A percentile compares a stretch with the other conserved stretches of the same genome.
Conservation (phyloP, 2,329 filamentous ascomycete genomes). For the Aspergillus persii region DNA sequence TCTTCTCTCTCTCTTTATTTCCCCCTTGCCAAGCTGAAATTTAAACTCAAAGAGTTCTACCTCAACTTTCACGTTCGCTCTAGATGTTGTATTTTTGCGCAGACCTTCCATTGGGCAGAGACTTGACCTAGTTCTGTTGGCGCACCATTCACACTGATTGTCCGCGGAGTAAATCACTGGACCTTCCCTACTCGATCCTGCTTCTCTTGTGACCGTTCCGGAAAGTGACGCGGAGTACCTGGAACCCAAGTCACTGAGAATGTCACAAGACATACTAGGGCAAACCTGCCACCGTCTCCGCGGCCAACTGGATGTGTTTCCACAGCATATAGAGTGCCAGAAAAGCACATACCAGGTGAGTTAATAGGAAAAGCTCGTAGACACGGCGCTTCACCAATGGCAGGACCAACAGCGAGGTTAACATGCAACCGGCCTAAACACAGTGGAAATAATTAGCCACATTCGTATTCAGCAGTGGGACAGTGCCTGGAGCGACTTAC, state of each 20-base stretch:
- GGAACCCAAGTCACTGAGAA: neutral
- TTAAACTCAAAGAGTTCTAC: conserved; percentile 22
- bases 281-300: neutral
- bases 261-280: neutral
- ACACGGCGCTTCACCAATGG: neutral
- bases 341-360: neutral
- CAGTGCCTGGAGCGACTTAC: neutral
- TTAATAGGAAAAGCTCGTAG: conserved; percentile 1
- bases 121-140: conserved; percentile 13
- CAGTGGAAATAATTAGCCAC: neutral
- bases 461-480: neutral
- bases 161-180: neutral
- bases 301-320: neutral
- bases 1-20: conserved; percentile 1
- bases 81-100: conserved; percentile 11
- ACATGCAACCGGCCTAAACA: neutral
- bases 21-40: conserved; percentile 22
- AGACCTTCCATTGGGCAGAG: conserved; percentile 9
- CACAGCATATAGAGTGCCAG: neutral
- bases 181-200: conserved; percentile 2
- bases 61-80: conserved; percentile 5
- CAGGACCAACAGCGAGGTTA: conserved; percentile 1
- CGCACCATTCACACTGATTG: neutral
- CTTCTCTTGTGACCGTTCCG: conserved; percentile 12
- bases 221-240: conserved; percentile 3